Percentiles rank a stretch among this genome's conserved stretches.
Evolutionary conservation across 2,329 filamentous ascomycete genomes (phyloP).

Genomic region (Cladosporium halotolerans): DNA sequence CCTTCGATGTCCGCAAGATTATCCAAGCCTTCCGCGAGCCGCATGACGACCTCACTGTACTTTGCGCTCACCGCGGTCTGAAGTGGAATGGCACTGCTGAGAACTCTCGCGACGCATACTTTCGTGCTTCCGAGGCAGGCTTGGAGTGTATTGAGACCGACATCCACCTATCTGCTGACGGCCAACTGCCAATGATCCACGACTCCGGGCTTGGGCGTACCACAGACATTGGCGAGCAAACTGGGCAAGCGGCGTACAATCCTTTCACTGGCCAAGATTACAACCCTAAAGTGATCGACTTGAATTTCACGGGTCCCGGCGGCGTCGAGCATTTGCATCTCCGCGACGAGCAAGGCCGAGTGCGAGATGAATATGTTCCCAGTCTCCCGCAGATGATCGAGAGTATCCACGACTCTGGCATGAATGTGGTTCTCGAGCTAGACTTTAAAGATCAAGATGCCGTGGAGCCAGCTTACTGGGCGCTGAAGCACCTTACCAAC

Average conservation of each 20-base stretch:
- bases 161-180: constrained; percentile 14
- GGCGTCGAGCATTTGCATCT: constrained; percentile 13
- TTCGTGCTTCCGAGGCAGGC: constrained; percentile 13
- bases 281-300: constrained; percentile 12
- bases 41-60: constrained; percentile 14
- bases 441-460: constrained; percentile 18
- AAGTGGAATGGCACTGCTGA: constrained; percentile 20
- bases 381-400: constrained; percentile 16
- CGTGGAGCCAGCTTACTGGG: constrained; percentile 18
- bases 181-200: constrained; percentile 16
- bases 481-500: constrained; percentile 14
- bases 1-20: constrained; percentile 15
- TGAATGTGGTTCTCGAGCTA: constrained; percentile 17
- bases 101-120: constrained; percentile 18
- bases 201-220: constrained; percentile 14
- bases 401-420: constrained; percentile 15
- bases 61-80: constrained; percentile 17
- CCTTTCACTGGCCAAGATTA: constrained; percentile 16
- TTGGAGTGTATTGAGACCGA: constrained; percentile 18
- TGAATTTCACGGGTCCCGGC: constrained; percentile 13
- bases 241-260: constrained; percentile 13
- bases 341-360: constrained; percentile 16
- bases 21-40: constrained; percentile 16
- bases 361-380: constrained; percentile 14
- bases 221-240: constrained; percentile 16